Base-by-base conservation (phyloP, 2,329 filamentous ascomycete species). In the Cercospora citrullina region DNA sequence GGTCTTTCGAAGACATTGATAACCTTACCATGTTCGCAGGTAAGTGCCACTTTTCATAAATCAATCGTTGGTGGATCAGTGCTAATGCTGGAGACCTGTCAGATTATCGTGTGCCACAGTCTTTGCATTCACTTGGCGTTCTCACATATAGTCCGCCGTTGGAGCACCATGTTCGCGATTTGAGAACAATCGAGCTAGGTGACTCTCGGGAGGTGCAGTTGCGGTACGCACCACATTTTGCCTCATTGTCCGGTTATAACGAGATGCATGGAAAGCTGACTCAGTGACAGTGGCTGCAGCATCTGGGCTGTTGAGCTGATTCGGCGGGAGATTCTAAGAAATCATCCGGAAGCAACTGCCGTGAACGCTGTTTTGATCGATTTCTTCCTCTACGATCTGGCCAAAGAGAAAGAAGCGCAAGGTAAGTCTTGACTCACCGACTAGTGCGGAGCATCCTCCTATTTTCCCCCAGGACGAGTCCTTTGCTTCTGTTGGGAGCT, bases 271-370 rank as follows among this genome's bases (percentile, higher is more conserved):
- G 57, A 63, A 63, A 57, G 53, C 68, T 70, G 28, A 70, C 68
- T 45, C 23, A 14, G 63, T 16, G 33, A 64, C 61, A 73, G 72
- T 80, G 94, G 92, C 14, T 95, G 93, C 77, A 97, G 92, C 75
- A 97, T 99, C 72, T 98, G 94, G 94, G 95, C 92, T 69, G 91
- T 98, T 1, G 95, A 99, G 79, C 82, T 97, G 71, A 90, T 99
- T 71, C 85, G 89, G 63, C 86, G 90, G 36, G 92, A 97, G 78
- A 98, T 99, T 61, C 76, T 89, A 66, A 86, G 84, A 57, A 80
- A 87, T 14, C 88, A 97, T 75, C 91, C 93, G 0, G 88, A 90
- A 9, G 85, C 89, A 0, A 66, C 67, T 4, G 81, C 82, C 16
- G 79, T 90, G 70, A 99, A 99, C 77, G 94, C 95, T 28, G 92